Evolutionary conservation across 495 filamentous ascomycete genomes (phyloP), one percentile per base, ranked within the genome.

Genomic region (Daldinia grandis): DNA sequence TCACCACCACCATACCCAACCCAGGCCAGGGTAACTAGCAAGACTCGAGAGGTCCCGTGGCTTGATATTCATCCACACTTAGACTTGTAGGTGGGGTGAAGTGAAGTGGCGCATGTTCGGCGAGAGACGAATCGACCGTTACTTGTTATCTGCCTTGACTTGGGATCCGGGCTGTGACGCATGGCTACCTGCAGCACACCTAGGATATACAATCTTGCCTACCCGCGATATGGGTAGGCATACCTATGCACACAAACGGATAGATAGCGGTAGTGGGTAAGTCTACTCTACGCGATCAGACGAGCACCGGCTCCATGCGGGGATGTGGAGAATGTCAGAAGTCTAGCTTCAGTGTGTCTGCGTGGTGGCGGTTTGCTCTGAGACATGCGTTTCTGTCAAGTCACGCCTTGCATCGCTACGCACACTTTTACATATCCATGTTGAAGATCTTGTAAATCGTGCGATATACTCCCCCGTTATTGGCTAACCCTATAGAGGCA

Each of bases 161-260:
- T 61, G 70, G 69, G 42, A 49, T 50, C 65, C 70, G 70, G 70
- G 57, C 65, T 68, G 65, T 69, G 70, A 73, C 64, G 56, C 70
- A 73, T 68, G 53, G 60, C 65, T 65, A 57, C 9, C 40, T 68
- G 70, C 70, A 73, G 24, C 70, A 68, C 65, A 68, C 65, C 70
- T 73, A 65, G 59, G 64, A 47, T 50, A 66, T 71, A 58, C 62
- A 55, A 63, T 37, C 64, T 58, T 64, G 54, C 49, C 12, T 28
- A 49, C 27, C 63, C 63, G 53, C 37, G 12, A 64, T 47, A 53
- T 55, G 55, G 33, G 33, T 4, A 17, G 40, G 30, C 33, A 35
- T 59, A 64, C 44, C 44, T 44, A 57, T 57, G 50, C 59, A 62
- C 58, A 62, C 35, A 37, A 40, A 37, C 40, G 59, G 64, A 51